These are phyloP conservation scores for Pinus albicaulis DNA, from an alignment of 75 land plant species.

Conservation along the genomic window DNA sequence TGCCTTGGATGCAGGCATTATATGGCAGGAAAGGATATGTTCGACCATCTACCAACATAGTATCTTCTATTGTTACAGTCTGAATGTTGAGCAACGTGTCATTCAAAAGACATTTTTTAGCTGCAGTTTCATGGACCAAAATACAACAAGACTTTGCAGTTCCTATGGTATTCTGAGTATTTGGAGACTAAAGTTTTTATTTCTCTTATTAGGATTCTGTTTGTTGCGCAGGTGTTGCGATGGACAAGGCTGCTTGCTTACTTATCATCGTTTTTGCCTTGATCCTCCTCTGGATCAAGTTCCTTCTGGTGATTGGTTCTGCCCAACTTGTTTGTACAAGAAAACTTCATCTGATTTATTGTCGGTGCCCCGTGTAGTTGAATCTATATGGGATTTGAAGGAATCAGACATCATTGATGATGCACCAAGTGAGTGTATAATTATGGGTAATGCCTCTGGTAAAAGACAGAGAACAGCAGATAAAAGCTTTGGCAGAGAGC, in stretches of 20 bases:
- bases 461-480: not conserved
- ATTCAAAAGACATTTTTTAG: not conserved
- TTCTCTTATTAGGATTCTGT: not conserved
- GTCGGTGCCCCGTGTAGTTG: conserved; percentile 43
- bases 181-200: not conserved
- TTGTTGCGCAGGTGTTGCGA: conserved; percentile 56
- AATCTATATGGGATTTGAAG: conserved; percentile 64
- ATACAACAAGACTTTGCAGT: not conserved
- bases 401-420: conserved; percentile 17
- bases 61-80: not conserved
- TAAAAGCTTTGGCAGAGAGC: not conserved
- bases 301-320: conserved; percentile 64
- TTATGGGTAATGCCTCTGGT: not conserved
- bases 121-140: not conserved
- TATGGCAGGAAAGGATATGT: not conserved
- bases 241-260: conserved; percentile 61
- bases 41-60: not conserved
- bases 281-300: conserved; percentile 62
- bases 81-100: not conserved
- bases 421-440: not conserved
- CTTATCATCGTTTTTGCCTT: conserved; percentile 69
- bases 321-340: conserved; percentile 46
- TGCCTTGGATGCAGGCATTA: not conserved
- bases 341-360: conserved; percentile 37
- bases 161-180: not conserved